phyloP scores from a whole-genome alignment of 2,329 filamentous ascomycete species.

The Colletotrichum camelliae region DNA sequence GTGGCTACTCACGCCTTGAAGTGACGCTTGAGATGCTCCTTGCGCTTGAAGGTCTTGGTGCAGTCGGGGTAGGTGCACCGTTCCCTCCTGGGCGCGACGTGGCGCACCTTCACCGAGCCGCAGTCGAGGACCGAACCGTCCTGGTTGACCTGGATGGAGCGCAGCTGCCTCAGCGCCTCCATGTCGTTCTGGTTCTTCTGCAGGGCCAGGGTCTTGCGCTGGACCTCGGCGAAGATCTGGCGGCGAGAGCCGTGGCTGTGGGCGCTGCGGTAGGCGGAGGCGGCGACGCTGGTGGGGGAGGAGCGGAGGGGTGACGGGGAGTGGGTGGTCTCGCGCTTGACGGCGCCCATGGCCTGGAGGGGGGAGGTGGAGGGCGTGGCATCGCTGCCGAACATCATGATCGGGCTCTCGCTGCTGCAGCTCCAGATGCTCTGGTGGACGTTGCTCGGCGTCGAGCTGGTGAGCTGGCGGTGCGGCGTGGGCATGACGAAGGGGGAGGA shows the following conservation, averaged over 20 bases:
- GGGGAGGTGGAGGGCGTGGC: constrained; percentile 34
- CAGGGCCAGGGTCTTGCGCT: constrained; percentile 49
- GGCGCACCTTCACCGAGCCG: constrained; percentile 19
- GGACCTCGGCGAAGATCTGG: constrained; percentile 46
- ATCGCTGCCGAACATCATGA: constrained; percentile 38
- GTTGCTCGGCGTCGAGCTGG: constrained; percentile 43
- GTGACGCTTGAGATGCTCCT: constrained; percentile 63
- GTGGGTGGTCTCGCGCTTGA: constrained; percentile 40
- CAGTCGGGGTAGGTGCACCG: constrained; percentile 53
- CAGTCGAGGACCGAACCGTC: constrained; percentile 16
- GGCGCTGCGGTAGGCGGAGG: constrained; percentile 29
- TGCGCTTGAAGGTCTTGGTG: constrained; percentile 54
- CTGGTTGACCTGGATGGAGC: constrained; percentile 22
- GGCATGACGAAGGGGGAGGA: constrained; percentile 24
- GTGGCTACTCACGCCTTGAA: constrained; percentile 54
- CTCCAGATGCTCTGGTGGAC: constrained; percentile 41
- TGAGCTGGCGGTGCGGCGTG: constrained; percentile 28
- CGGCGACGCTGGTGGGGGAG: constrained; percentile 34
- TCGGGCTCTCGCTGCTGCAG: constrained; percentile 45
- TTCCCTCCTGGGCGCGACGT: constrained; percentile 24
- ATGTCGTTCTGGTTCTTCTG: constrained; percentile 41
- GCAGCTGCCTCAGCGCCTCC: constrained; percentile 22
- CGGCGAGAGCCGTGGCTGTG: constrained; percentile 35
- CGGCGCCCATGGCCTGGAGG: constrained; percentile 33
- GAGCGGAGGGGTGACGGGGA: constrained; percentile 34